phyloP scores from a whole-genome alignment of 169 alveolate genomes.

The Cryptosporidium xiaoi region DNA sequence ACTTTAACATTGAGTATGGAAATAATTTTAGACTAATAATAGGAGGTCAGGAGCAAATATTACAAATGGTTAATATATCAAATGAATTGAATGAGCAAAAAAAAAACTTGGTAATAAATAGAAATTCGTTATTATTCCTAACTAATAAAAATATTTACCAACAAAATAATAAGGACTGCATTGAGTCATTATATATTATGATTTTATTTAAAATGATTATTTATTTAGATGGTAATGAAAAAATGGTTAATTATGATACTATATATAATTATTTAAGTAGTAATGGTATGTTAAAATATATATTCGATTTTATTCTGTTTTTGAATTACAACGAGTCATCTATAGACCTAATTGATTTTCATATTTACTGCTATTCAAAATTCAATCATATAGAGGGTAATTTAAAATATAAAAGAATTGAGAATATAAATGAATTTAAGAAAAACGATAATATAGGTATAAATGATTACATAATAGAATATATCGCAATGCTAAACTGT shows the following conservation, averaged over 20 bases:
- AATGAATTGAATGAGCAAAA: not conserved
- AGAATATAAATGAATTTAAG: too few relatives aligned
- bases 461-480: too few relatives aligned
- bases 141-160: slow-evolving; percentile 43
- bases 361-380: not conserved
- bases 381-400: not conserved
- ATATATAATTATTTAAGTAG: not conserved
- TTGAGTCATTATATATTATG: slow-evolving; percentile 2
- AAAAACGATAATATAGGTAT: too few relatives aligned
- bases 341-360: slow-evolving; percentile 1
- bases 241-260: not conserved
- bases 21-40: slow-evolving; percentile 19
- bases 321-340: slow-evolving; percentile 4
- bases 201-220: not conserved
- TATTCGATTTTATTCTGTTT: slow-evolving; percentile 12
- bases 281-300: not conserved
- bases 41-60: slow-evolving; percentile 67
- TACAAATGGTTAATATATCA: slow-evolving; percentile 16
- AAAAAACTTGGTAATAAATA: not conserved
- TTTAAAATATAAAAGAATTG: too few relatives aligned
- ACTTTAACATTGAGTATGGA: not conserved
- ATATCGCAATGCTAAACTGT: not conserved
- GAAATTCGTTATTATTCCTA: slow-evolving; percentile 17
- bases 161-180: slow-evolving; percentile 7
- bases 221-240: not conserved